Conservation (phyloP, 1,284 basidiomycete species). For the Athelia psychrophila region DNA sequence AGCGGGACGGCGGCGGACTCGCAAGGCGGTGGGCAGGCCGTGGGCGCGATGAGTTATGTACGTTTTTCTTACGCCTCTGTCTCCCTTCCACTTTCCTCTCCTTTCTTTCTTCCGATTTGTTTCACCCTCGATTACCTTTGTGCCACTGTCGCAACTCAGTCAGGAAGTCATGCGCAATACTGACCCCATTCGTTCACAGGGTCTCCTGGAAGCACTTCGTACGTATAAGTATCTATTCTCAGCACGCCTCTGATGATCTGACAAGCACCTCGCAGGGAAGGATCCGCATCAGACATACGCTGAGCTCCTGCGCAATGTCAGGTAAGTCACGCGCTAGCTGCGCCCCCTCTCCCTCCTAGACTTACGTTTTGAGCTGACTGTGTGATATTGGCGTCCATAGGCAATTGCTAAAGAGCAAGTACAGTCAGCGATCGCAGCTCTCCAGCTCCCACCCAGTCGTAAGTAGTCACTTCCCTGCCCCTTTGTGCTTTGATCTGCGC, state of each 20-base stretch:
- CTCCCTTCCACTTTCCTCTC: no score
- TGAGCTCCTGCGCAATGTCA: constrained; percentile 64
- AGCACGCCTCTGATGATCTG: constrained; percentile 1
- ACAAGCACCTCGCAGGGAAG: constrained; percentile 29
- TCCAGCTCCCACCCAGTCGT: constrained; percentile 74
- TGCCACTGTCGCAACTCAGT: no score
- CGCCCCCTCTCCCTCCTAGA: no score
- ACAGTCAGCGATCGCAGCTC: constrained; percentile 79
- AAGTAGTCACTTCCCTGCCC: no score
- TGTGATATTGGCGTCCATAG: constrained; percentile 18
- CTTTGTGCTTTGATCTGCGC: no score
- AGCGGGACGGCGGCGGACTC: constrained; percentile 70
- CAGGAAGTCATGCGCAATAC: no score
- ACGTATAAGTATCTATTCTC: not conserved
- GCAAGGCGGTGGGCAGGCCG: constrained; percentile 44
- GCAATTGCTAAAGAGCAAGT: constrained; percentile 56
- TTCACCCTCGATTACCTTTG: no score
- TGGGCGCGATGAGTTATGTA: constrained; percentile 75
- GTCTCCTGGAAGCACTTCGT: not conserved
- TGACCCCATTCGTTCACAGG: constrained; percentile 58
- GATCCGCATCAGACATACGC: constrained; percentile 75
- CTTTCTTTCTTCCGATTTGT: no score
- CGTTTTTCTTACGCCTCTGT: not conserved
- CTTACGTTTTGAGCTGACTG: not conserved
- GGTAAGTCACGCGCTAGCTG: not conserved